A percentile compares a stretch with the other conserved stretches of the same genome.
Conservation (phyloP, 202 grass and related monocot species). For the Dendrocalamus latiflorus region DNA sequence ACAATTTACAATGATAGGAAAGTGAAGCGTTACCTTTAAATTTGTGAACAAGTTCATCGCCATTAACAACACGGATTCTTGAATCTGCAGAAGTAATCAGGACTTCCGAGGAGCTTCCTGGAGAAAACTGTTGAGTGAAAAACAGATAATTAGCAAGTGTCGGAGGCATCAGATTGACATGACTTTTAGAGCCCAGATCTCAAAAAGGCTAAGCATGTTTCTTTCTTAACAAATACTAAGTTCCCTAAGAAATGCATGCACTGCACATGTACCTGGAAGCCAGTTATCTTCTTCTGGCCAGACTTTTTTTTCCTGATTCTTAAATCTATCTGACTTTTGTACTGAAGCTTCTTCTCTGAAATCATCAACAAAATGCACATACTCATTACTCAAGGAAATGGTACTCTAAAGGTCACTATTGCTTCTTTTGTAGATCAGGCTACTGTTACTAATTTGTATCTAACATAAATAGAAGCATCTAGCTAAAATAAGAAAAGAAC, state of each 20-base stretch:
- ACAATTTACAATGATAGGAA: background rate
- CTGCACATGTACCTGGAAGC: slow-evolving; percentile 70
- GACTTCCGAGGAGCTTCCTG: slow-evolving; percentile 86
- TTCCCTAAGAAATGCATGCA: background rate
- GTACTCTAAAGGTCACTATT: background rate
- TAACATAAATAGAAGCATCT: background rate
- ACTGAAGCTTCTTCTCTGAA: slow-evolving; percentile 85
- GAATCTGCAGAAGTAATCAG: slow-evolving; percentile 98
- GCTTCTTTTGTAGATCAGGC: background rate
- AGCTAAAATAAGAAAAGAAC: background rate
- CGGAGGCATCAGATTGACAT: background rate
- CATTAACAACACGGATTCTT: slow-evolving; percentile 96
- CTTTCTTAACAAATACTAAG: background rate
- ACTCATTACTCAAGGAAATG: slow-evolving; percentile 5
- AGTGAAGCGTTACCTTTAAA: slow-evolving; percentile 74
- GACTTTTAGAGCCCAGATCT: background rate
- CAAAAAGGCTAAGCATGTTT: background rate
- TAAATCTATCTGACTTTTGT: slow-evolving; percentile 73
- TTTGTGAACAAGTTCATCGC: slow-evolving; percentile 86
- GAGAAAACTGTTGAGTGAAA: slow-evolving; percentile 72
- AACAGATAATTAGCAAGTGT: slow-evolving; percentile 14
- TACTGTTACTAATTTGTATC: background rate
- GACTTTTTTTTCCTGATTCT: slow-evolving; percentile 91
- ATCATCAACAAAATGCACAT: slow-evolving; percentile 10
- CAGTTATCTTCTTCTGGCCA: slow-evolving; percentile 95